A percentile compares a stretch with the other conserved stretches of the same genome.
phyloP scores from a whole-genome alignment of 441 rosid species.

The Pelargonium australe region DNA sequence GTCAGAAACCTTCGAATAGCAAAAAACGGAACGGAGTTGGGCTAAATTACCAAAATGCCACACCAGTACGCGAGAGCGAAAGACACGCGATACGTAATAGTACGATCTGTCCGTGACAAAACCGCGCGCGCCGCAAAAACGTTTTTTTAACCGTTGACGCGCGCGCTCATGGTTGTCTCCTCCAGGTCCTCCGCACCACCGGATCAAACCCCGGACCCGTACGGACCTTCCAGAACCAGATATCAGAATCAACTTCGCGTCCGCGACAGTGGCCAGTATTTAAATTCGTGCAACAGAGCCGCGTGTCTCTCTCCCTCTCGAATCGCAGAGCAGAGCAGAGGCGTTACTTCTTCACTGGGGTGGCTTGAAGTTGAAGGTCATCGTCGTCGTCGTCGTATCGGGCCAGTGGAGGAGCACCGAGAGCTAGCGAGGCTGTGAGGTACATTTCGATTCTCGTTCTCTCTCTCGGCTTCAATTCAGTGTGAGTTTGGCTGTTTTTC shows the following conservation, averaged over 20 bases:
- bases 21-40: no score
- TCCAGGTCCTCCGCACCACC: neutral
- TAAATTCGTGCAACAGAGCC: neutral
- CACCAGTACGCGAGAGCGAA: no score
- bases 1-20: no score
- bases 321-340: neutral
- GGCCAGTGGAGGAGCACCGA: neutral
- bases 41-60: no score
- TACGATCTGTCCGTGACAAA: no score
- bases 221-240: neutral
- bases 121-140: no score
- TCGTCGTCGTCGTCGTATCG: neutral
- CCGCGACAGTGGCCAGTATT: neutral
- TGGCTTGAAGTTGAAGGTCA: neutral
- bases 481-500: neutral
- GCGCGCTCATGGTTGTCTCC: no score
- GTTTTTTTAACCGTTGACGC: no score
- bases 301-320: neutral
- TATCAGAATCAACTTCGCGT: slow-evolving; percentile 5
- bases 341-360: neutral
- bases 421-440: neutral
- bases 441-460: neutral
- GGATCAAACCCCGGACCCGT: slow-evolving; percentile 8
- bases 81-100: no score
- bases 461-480: neutral